Evolutionary conservation across 306 rosid genomes (phyloP), one percentile per base, ranked within the genome.

Genomic region (Trifolium dubium): DNA sequence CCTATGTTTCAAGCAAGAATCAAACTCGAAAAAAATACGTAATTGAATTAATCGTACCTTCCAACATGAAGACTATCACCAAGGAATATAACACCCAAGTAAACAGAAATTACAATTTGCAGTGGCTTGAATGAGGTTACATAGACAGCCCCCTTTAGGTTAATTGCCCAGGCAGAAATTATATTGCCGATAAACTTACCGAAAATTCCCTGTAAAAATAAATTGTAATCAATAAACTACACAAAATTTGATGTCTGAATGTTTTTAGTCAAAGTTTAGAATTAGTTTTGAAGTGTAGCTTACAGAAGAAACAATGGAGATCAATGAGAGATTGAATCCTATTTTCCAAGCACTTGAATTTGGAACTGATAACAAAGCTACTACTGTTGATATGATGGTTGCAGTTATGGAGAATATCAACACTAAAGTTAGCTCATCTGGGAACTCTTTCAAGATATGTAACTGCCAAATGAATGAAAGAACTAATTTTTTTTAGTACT

Each of bases 91-190:
- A 85, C 80, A 3, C 96, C 96, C 96, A 93, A 81, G 44, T 79
- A 87, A 58, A 90, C 82, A 18, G 98, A 87, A 54, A 91, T 87
- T 23, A 88, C 92, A 67, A 91, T 88, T 19, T 95, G 82, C 62
- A 93, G 55, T 10, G 98, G 98, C 87, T 85, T 93, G 83, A 93
- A 93, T 87, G 91, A 89, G 12, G 96, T 89, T 56, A 79, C 83
- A 58, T 19, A 73, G n/a, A 93, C 91, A 1, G 96, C 84, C 2
- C 98, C 98, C 74, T 93, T 91, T 74, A 89, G 5, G 44, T 70
- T 87, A 72, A 91, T 46, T 3, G 82, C 82, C 98, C 98, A 91
- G 3, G 89, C 79, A 37, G 80, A 88, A 55, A 88, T 75, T 59
- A 88, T 28, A 71, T 88, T 91, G 84, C 86, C 83, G 61, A 93